Base-by-base conservation (phyloP, 768 basidiomycete genomes). In the Leccinum boreale region DNA sequence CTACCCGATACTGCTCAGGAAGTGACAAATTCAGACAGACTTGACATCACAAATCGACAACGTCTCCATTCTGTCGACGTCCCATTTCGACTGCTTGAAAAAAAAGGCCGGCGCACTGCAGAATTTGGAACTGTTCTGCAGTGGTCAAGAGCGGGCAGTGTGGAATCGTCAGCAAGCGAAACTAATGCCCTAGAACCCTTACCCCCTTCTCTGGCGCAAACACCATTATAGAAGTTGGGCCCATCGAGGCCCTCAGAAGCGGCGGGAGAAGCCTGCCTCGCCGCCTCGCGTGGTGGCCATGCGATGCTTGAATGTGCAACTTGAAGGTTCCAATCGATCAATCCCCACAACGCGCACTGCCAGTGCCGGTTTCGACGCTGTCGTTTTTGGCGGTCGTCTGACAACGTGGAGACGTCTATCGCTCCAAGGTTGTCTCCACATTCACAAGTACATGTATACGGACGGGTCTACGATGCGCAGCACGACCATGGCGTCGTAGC, bases 211-310 rank as follows among this genome's bases (percentile, higher is more conserved):
- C 39, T 5, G 5, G 31, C 24, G n/a, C 21, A 44, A 42, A 26
- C 12, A 23, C 48, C 24, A 36, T 21, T 15, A 21, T 28, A 8
- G 33, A 29, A 23, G 26, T 8, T n/a, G 23, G 33, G 24, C n/a
- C 15, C 31, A 23, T 33, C 47, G 48, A 31, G 50, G 24, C 19
- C 5, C 24, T 47, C 46, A 4, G 33, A 51, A 51, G 24, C 39
- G 39, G 17, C 52, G 52, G 52, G 11, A 51, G 60, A 62, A 51
- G 54, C 33, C 17, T 29, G n/a, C 36, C 42, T 49, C 39, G 39
- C 47, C 31, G 24, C 47, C 28, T 53, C 56, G 52, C 62, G 62
- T 64, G 62, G 36, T 47, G 44, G 17, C 35, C 61, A 62, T 31
- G 35, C 61, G 50, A 56, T 39, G 19, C 42, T 39, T 50, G 28